phyloP scores from a whole-genome alignment of 1,139 yeast species.

The Spathaspora sp. region DNA sequence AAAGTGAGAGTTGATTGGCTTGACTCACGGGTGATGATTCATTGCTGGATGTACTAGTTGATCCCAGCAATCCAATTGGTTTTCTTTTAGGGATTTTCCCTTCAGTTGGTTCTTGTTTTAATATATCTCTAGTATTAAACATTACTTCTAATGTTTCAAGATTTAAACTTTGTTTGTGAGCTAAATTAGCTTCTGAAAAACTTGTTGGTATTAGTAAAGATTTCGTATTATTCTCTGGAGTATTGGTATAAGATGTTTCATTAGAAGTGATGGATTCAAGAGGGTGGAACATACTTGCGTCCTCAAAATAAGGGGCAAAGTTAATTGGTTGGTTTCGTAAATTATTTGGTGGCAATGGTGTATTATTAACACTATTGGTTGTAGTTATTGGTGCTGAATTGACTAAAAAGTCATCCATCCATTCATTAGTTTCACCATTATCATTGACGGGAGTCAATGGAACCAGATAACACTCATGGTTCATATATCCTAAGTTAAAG shows the following conservation, averaged over 20 bases:
- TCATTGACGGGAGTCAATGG: slow-evolving; percentile 17
- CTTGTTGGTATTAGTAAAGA: slow-evolving; percentile 1
- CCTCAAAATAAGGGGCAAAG: slow-evolving; percentile 9
- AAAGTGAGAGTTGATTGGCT: neutral
- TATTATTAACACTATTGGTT: slow-evolving; percentile 14
- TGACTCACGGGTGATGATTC: neutral
- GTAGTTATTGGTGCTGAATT: slow-evolving; percentile 20
- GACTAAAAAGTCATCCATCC: slow-evolving; percentile 22
- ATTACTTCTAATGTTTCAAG: slow-evolving; percentile 23
- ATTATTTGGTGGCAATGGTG: neutral
- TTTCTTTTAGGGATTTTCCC: neutral
- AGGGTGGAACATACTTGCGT: slow-evolving; percentile 6
- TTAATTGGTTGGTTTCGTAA: slow-evolving; percentile 7
- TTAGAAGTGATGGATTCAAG: slow-evolving; percentile 8
- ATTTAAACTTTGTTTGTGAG: slow-evolving; percentile 13
- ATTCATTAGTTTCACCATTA: slow-evolving; percentile 15
- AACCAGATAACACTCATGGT: slow-evolving; percentile 11
- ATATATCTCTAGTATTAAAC: slow-evolving; percentile 27
- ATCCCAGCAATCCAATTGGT: neutral
- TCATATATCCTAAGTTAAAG: neutral
- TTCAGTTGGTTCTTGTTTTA: slow-evolving; percentile 15
- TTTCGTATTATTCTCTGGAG: slow-evolving; percentile 6
- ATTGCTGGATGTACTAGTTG: neutral
- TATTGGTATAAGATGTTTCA: slow-evolving; percentile 10
- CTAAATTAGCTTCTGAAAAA: slow-evolving; percentile 9